Evolutionary conservation across 352 stramenopile genomes (phyloP), one percentile per base, ranked within the genome.

Genomic region (Thalassiosira ordinaria): DNA sequence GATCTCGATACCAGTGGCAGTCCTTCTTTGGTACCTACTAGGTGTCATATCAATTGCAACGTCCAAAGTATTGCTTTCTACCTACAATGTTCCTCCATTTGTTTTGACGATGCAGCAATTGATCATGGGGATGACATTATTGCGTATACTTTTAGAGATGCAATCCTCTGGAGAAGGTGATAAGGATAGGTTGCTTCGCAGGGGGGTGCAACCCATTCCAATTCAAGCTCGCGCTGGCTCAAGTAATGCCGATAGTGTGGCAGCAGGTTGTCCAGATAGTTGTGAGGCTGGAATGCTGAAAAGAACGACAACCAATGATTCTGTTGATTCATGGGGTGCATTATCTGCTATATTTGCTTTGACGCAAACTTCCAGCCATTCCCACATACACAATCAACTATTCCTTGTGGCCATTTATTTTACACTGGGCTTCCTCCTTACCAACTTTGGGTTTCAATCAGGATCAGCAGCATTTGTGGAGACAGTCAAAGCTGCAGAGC

Each of bases 401-500:
- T 16, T 89, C 16, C 51, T 83, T 5, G 68, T 82, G 0, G 77
- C 72, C 47, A 63, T 89, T 6, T 92, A 82, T 64, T 94, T 94
- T 64, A 53, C 66, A 39, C 29, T 90, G 0, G 89, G 89, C 63
- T 94, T 94, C 67, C 63, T 88, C 5, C 37, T 84, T 13, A 94
- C 89, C 11, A 94, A 94, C 60, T 75, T 69, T 55, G 85, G 73
- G 18, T 94, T 94, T 68, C 52, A 63, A 39, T 55, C 37, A 24
- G 78, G 82, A 31, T 88, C 85, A 6, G 80, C 87, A 9, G 72
- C 82, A 29, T 93, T 92, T 72, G 89, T 94, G 0, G 89, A 94
- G 83, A 94, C 89, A 20, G 71, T 94, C 73, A 94, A 94, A 55
- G 89, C 89, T 16, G 83, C 89, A 0, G 89, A 94, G 74, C 89